Evolutionary conservation across 495 filamentous ascomycete genomes (phyloP).

Genomic region (Apiosordaria backusii): DNA sequence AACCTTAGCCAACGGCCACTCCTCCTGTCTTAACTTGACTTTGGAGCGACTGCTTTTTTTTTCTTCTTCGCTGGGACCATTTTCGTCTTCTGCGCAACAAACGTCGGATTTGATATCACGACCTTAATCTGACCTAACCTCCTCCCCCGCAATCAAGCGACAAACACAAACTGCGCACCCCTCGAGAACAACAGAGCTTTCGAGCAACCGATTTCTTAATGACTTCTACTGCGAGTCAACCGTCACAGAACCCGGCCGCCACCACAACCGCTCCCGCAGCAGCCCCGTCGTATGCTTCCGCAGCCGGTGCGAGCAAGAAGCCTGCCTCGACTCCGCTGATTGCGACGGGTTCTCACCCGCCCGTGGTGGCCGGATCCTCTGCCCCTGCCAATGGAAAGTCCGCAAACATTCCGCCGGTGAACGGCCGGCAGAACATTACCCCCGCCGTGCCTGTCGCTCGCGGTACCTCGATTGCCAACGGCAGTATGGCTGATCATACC

Average conservation of each 20-base stretch:
- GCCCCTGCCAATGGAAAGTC: slow-evolving; percentile 70
- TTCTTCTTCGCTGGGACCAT: not conserved
- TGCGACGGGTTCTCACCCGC: slow-evolving; percentile 62
- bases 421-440: slow-evolving; percentile 71
- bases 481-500: slow-evolving; percentile 61
- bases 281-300: slow-evolving; percentile 67
- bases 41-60: not conserved
- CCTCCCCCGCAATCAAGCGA: slow-evolving; percentile 11
- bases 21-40: slow-evolving; percentile 2
- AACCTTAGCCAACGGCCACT: slow-evolving; percentile 5
- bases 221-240: slow-evolving; percentile 52
- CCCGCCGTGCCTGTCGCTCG: slow-evolving; percentile 62
- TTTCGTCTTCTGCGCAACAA: slow-evolving; percentile 26
- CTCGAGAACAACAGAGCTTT: slow-evolving; percentile 28
- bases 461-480: slow-evolving; percentile 56
- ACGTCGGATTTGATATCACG: slow-evolving; percentile 37
- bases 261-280: slow-evolving; percentile 54
- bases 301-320: slow-evolving; percentile 77
- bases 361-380: slow-evolving; percentile 66
- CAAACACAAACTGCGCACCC: slow-evolving; percentile 15
- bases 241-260: slow-evolving; percentile 52
- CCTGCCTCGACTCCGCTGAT: slow-evolving; percentile 59
- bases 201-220: slow-evolving; percentile 41
- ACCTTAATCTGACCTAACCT: slow-evolving; percentile 18
- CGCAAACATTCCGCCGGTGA: slow-evolving; percentile 68